Evolutionary conservation across 441 rosid species (phyloP).

Genomic region (Bocquillonia castaneifolia): DNA sequence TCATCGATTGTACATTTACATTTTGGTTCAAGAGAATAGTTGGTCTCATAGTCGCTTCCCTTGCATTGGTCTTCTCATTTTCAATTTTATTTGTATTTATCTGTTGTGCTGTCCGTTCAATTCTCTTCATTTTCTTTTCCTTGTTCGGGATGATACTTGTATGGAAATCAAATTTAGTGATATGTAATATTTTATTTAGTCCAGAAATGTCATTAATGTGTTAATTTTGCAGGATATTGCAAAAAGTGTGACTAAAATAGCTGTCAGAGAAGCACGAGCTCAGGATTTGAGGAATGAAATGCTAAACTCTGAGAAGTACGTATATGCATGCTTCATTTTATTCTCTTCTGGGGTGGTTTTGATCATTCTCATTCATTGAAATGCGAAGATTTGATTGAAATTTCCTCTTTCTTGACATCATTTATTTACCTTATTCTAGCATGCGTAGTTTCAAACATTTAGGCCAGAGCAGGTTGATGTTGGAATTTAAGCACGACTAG

Average conservation of each 20-base stretch:
- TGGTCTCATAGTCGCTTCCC: background rate
- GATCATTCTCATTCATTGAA: background rate
- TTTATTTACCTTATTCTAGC: background rate
- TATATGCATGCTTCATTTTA: background rate
- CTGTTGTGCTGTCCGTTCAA: background rate
- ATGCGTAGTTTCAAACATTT: too few relatives aligned
- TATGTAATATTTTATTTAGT: background rate
- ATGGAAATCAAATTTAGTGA: background rate
- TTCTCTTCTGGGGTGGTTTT: background rate
- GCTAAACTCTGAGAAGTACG: constrained; percentile 89
- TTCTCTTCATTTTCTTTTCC: background rate
- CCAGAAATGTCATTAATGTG: constrained; percentile 2
- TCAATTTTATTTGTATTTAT: background rate
- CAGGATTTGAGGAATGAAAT: constrained; percentile 89
- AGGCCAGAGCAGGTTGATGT: too few relatives aligned
- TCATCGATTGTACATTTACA: background rate
- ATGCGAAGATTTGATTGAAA: background rate
- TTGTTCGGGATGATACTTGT: background rate
- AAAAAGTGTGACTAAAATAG: constrained; percentile 83
- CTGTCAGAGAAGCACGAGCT: constrained; percentile 85
- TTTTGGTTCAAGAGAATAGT: background rate
- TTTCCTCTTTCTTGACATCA: background rate
- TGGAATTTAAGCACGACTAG: background rate
- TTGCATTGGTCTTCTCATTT: background rate
- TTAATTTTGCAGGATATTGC: constrained; percentile 65